These are phyloP conservation scores for Erigeron philadelphicus DNA, from an alignment of 140 eudicot species.

Conservation along the genomic window DNA sequence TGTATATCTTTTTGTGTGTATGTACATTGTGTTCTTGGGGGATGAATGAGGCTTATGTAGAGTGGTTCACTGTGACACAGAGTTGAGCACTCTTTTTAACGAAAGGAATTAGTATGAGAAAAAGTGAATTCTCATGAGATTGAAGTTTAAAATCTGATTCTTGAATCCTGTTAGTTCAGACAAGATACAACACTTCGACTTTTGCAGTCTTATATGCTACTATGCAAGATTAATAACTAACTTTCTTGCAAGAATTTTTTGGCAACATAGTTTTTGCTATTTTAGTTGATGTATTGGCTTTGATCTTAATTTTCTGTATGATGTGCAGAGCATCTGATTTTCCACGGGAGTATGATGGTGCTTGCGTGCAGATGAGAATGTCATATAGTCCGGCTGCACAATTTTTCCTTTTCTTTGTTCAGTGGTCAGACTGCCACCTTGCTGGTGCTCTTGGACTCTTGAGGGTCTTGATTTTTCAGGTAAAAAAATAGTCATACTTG, in stretches of 20 bases:
- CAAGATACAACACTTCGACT: neutral
- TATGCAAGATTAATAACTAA: neutral
- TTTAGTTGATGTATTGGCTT: slow-evolving; percentile 6
- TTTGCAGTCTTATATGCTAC: neutral
- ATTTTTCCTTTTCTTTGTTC: slow-evolving; percentile 80
- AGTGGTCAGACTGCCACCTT: slow-evolving; percentile 87
- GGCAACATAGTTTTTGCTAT: neutral
- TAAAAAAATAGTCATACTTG: slow-evolving; percentile 18
- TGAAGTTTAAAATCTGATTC: neutral
- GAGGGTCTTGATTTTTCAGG: slow-evolving; percentile 81
- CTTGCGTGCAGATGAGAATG: slow-evolving; percentile 92
- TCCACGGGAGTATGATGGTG: slow-evolving; percentile 88
- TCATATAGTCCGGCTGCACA: slow-evolving; percentile 94
- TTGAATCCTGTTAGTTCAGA: neutral
- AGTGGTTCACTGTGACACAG: neutral
- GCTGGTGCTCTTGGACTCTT: slow-evolving; percentile 95
- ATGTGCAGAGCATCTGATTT: slow-evolving; percentile 81
- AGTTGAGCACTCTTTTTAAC: neutral
- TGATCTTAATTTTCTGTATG: neutral
- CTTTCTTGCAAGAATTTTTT: neutral
- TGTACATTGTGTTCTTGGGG: neutral
- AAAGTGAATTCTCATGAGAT: neutral
- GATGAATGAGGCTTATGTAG: neutral
- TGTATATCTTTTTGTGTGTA: neutral
- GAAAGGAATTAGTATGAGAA: neutral